Conservation (phyloP, 139 green algal species). For the Volvox africanus region DNA sequence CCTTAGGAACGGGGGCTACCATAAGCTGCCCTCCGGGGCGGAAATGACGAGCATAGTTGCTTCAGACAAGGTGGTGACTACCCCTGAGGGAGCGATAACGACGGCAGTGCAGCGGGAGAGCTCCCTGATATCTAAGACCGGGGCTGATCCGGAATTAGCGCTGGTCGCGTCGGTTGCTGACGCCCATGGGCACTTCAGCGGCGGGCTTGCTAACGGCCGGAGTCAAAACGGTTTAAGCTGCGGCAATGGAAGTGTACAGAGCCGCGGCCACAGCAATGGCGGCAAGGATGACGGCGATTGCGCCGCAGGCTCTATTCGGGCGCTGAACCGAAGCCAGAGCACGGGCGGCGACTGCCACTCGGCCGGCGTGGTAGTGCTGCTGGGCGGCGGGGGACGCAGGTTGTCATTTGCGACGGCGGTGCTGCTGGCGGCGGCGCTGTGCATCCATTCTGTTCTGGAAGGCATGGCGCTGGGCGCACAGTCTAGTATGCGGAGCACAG, state of each 20-base stretch:
- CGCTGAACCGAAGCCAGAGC: neutral
- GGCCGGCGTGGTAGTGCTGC: conserved; percentile 41
- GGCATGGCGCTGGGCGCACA: conserved; percentile 86
- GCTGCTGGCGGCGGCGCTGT: conserved; percentile 83
- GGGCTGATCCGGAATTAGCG: neutral
- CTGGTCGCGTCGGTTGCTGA: neutral
- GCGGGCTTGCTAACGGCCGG: neutral
- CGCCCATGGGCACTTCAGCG: neutral
- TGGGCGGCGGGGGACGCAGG: conserved; percentile 35
- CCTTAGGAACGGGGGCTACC: conserved; percentile 19
- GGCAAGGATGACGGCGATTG: neutral
- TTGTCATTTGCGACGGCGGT: conserved; percentile 80
- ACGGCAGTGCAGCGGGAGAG: conserved; percentile 20
- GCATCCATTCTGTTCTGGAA: conserved; percentile 87
- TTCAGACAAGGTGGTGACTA: neutral
- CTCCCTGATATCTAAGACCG: neutral
- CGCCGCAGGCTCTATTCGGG: neutral
- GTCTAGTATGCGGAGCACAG: conserved; percentile 66
- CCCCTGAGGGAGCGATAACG: neutral
- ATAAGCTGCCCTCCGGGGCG: neutral
- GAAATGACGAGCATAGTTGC: neutral
- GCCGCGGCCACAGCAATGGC: neutral
- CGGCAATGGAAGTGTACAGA: neutral
- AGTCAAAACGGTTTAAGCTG: neutral
- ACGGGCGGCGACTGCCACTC: conserved; percentile 28